Evolutionary conservation across 2,329 filamentous ascomycete species (phyloP).

Genomic region (Iodosphaeria phyllophila): DNA sequence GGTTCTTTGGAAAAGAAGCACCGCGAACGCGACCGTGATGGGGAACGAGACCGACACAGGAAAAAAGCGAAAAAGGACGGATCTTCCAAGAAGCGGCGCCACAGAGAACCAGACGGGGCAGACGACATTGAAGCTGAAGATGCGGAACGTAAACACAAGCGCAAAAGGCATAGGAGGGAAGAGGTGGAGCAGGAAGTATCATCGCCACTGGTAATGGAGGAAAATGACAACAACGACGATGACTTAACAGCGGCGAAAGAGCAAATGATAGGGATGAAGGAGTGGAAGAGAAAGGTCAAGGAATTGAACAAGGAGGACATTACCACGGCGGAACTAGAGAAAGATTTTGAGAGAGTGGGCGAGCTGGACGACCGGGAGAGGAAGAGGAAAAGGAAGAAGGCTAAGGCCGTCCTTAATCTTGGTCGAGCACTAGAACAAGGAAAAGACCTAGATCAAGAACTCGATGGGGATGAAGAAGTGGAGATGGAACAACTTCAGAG

Average conservation of each 20-base stretch:
- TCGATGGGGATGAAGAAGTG: conserved; percentile 5
- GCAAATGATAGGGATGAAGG: conserved; percentile 23
- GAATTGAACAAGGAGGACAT: no score
- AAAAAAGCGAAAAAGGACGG: conserved; percentile 1
- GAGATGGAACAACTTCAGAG: conserved; percentile 1
- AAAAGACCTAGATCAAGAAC: conserved; percentile 8
- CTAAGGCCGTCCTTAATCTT: conserved; percentile 4
- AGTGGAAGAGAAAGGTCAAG: conserved; percentile 10
- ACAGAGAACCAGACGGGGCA: conserved; percentile 1
- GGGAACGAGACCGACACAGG: background rate
- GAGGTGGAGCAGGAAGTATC: conserved; percentile 3
- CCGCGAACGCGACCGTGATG: background rate
- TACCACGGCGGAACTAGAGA: no score
- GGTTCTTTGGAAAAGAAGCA: background rate
- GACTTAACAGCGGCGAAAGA: conserved; percentile 17
- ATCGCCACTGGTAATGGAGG: background rate
- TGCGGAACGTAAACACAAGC: conserved; percentile 27
- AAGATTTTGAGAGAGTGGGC: no score
- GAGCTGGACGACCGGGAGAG: no score
- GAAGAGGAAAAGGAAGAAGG: conserved; percentile 13
- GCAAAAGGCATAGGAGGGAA: conserved; percentile 16
- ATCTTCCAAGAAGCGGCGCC: conserved; percentile 1
- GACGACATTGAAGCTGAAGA: conserved; percentile 2
- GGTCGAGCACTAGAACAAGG: no score
- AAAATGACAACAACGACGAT: conserved; percentile 1